Percentiles rank a stretch among this genome's conserved stretches.
These are phyloP conservation scores for Wickerhamiella kazuoi DNA, from an alignment of 805 yeast species.

Conservation along the genomic window DNA sequence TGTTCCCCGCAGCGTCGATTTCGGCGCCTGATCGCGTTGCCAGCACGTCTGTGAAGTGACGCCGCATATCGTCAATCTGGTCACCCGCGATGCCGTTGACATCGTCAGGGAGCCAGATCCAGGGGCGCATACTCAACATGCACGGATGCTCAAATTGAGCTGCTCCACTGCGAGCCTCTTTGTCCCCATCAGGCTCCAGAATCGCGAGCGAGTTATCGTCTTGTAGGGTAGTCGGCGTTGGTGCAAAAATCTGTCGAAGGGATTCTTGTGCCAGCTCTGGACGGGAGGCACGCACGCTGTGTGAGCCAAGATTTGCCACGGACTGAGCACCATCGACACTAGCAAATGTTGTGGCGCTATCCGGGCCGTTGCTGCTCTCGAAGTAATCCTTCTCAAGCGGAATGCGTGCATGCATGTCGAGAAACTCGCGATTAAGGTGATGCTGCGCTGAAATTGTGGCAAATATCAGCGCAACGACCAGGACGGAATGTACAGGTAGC, in stretches of 20 bases:
- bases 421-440: slow-evolving; percentile 30
- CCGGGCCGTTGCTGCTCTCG: not conserved
- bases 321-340: too few species aligned
- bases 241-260: not conserved
- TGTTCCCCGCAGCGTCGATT: slow-evolving; percentile 8
- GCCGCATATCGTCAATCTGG: slow-evolving; percentile 17
- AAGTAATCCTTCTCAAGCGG: slow-evolving; percentile 19
- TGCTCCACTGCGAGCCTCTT: not conserved
- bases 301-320: not conserved
- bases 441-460: slow-evolving; percentile 42
- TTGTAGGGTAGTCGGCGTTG: not conserved
- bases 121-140: slow-evolving; percentile 7
- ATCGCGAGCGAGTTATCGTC: not conserved
- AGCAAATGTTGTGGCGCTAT: not conserved
- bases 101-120: slow-evolving; percentile 31
- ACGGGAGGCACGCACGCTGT: not conserved
- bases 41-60: slow-evolving; percentile 13
- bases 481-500: slow-evolving; percentile 32
- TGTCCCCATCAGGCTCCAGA: too few species aligned
- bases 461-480: slow-evolving; percentile 35
- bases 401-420: slow-evolving; percentile 21
- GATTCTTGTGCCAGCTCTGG: not conserved
- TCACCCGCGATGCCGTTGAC: slow-evolving; percentile 22
- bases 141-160: not conserved
- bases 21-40: slow-evolving; percentile 18